Conservation (phyloP, 495 filamentous ascomycete species). For the Elaphomyces granulatus region DNA sequence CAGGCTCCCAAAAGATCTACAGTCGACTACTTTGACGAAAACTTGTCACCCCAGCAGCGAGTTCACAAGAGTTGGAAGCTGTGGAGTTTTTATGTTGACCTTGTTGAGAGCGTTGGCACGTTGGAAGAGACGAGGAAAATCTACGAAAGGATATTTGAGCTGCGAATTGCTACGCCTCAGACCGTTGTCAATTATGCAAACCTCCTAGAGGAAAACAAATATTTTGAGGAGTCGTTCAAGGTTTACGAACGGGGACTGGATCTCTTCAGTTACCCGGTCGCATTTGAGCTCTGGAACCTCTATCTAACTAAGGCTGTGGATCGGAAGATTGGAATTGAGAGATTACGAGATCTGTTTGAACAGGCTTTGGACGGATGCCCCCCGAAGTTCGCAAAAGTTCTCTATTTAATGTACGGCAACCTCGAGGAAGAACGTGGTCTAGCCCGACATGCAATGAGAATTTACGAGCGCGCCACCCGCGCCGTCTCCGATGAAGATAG, state of each 20-base stretch:
- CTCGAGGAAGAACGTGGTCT: constrained; percentile 93
- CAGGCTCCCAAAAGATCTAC: constrained; percentile 88
- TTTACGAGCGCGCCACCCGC: constrained; percentile 94
- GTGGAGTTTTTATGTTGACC: constrained; percentile 98
- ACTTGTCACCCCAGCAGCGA: constrained; percentile 81
- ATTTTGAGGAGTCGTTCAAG: constrained; percentile 97
- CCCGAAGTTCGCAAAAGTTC: constrained; percentile 85
- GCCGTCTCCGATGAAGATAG: constrained; percentile 92
- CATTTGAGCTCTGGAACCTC: constrained; percentile 97
- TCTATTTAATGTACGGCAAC: constrained; percentile 98
- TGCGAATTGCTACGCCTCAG: constrained; percentile 93
- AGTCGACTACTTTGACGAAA: constrained; percentile 97
- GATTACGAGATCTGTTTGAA: constrained; percentile 90
- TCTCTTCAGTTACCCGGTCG: constrained; percentile 93
- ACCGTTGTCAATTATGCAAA: constrained; percentile 98
- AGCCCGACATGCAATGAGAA: constrained; percentile 95
- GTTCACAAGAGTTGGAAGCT: constrained; percentile 99
- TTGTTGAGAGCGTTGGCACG: constrained; percentile 86
- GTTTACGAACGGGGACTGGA: constrained; percentile 92
- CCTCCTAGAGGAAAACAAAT: constrained; percentile 85
- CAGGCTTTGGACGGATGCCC: constrained; percentile 92
- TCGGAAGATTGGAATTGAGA: constrained; percentile 86
- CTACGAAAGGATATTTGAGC: constrained; percentile 95
- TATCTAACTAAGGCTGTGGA: constrained; percentile 97
- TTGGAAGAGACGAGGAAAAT: constrained; percentile 87